Percentiles rank a stretch among this genome's conserved stretches.
phyloP scores from a whole-genome alignment of 208 protist species.

The Trichomonas tenax region DNA sequence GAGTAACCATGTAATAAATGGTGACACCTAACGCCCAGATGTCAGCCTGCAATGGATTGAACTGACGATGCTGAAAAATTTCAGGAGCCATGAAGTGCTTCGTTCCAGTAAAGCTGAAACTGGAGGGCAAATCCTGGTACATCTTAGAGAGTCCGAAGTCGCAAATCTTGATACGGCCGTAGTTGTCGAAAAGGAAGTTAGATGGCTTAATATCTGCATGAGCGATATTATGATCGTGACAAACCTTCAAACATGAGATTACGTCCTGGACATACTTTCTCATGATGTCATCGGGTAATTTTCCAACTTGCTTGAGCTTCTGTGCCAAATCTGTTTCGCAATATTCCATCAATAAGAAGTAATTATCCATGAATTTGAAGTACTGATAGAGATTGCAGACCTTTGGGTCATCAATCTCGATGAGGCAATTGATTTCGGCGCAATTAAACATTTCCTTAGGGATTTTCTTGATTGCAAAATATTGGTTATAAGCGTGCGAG shows the following conservation, averaged over 20 bases:
- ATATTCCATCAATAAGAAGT: not conserved
- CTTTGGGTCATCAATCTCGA: not conserved
- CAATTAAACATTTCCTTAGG: not conserved
- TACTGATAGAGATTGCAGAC: not conserved
- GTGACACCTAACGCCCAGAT: not conserved
- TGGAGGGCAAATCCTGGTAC: not conserved
- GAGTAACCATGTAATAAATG: not conserved
- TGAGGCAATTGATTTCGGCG: not conserved
- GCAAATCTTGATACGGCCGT: slow-evolving; percentile 48
- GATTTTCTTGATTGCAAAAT: not conserved
- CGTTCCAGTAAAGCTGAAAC: not conserved
- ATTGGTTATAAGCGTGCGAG: not conserved
- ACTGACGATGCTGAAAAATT: not conserved
- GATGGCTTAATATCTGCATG: slow-evolving; percentile 50
- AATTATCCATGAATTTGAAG: not conserved
- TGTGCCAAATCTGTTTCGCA: not conserved
- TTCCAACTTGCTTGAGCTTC: not conserved
- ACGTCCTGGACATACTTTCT: not conserved
- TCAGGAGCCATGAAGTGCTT: not conserved
- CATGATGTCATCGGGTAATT: not conserved
- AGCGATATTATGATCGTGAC: slow-evolving; percentile 44
- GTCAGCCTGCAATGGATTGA: not conserved
- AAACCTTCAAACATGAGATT: slow-evolving; percentile 20
- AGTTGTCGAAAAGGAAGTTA: slow-evolving; percentile 49
- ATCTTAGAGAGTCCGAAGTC: slow-evolving; percentile 43